Percentiles rank a stretch among this genome's conserved stretches.
These are phyloP conservation scores for Pseudovirgaria hyperparasitica DNA, from an alignment of 2,329 filamentous ascomycete species.

Conservation along the genomic window DNA sequence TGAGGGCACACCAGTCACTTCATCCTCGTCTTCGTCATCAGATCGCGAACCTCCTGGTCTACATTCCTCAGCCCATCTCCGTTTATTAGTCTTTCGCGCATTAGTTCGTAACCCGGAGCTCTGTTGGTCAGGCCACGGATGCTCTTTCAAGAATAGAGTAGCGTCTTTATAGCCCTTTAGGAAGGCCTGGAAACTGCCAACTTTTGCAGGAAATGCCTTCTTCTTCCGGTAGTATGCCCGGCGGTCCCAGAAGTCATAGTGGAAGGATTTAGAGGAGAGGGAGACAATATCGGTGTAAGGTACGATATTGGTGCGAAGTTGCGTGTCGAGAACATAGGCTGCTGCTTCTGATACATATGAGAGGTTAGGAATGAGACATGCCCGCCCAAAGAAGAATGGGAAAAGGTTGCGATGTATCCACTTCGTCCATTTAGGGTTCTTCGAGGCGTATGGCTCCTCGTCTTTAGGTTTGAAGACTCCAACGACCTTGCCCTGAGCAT, in stretches of 20 bases:
- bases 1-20: constrained; percentile 28
- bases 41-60: constrained; percentile 50
- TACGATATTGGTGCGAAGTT: constrained; percentile 81
- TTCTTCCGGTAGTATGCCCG: constrained; percentile 77
- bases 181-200: constrained; percentile 95
- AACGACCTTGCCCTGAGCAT: constrained; percentile 82
- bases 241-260: constrained; percentile 96
- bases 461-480: constrained; percentile 99
- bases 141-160: constrained; percentile 84
- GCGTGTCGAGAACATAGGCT: constrained; percentile 85
- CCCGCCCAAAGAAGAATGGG: constrained; percentile 90
- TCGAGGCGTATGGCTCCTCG: constrained; percentile 92
- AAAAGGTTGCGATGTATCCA: constrained; percentile 98
- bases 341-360: constrained; percentile 97
- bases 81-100: constrained; percentile 52
- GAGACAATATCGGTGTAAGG: constrained; percentile 94
- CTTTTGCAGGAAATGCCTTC: constrained; percentile 76
- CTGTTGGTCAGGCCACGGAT: constrained; percentile 93
- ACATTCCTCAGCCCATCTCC: constrained; percentile 67
- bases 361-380: constrained; percentile 91
- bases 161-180: constrained; percentile 95
- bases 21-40: constrained; percentile 50
- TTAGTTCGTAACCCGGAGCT: constrained; percentile 52
- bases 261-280: constrained; percentile 91
- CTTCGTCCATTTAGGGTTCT: constrained; percentile 99